A percentile compares a stretch with the other conserved stretches of the same genome.
phyloP scores from a whole-genome alignment of 2,329 filamentous ascomycete species.

The Parastagonospora nodorum region DNA sequence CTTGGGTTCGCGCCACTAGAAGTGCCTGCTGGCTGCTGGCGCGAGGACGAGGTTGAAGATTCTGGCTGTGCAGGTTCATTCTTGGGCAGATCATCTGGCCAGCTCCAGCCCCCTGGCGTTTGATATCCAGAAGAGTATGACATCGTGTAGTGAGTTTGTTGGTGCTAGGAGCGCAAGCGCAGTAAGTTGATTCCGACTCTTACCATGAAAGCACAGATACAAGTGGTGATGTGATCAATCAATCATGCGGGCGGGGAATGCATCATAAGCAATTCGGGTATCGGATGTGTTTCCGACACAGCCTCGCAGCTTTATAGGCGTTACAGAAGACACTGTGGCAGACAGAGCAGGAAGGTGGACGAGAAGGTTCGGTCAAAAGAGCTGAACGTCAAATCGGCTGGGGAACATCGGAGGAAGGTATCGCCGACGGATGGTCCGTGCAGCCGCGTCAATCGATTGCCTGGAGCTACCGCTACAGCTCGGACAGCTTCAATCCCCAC shows the following conservation, averaged over 20 bases:
- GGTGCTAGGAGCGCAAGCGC: slow-evolving; percentile 4
- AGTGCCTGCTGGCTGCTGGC: slow-evolving; percentile 17
- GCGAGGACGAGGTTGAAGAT: slow-evolving; percentile 15
- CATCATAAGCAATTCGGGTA: slow-evolving; percentile 24
- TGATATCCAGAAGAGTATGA: slow-evolving; percentile 49
- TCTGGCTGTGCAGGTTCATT: slow-evolving; percentile 20
- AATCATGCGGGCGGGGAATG: slow-evolving; percentile 24
- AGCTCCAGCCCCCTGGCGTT: slow-evolving; percentile 51
- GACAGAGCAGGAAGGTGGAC: slow-evolving; percentile 16
- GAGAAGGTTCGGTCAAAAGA: slow-evolving; percentile 14
- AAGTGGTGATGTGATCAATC: slow-evolving; percentile 25
- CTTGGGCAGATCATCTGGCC: slow-evolving; percentile 53
- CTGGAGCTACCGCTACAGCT: slow-evolving; percentile 37
- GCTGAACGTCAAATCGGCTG: slow-evolving; percentile 21
- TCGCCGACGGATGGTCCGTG: slow-evolving; percentile 23
- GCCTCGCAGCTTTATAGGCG: slow-evolving; percentile 19
- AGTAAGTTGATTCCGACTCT: slow-evolving; percentile 25
- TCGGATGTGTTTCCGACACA: slow-evolving; percentile 23
- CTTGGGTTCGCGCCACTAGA: slow-evolving; percentile 20
- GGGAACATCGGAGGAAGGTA: slow-evolving; percentile 13
- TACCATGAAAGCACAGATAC: slow-evolving; percentile 29
- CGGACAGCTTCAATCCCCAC: slow-evolving; percentile 24
- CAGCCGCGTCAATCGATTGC: slow-evolving; percentile 34
- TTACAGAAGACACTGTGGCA: slow-evolving; percentile 39
- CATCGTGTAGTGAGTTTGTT: slow-evolving; percentile 35